Conservation (phyloP, 2,329 filamentous ascomycete species). For the Lojkania enalia region DNA sequence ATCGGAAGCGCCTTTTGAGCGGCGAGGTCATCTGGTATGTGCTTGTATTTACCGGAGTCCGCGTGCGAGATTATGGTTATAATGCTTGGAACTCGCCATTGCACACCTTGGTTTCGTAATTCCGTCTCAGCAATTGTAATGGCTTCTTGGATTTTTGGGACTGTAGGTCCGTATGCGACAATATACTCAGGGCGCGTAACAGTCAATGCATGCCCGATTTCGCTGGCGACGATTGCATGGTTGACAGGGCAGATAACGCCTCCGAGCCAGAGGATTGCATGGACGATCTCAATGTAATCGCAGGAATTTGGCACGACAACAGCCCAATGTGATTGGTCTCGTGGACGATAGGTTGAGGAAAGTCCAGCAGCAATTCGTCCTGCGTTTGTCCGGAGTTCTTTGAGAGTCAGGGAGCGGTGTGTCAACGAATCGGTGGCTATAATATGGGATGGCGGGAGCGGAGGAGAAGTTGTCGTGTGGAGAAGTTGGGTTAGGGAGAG, state of each 20-base stretch:
- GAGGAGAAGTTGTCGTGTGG: slow-evolving; percentile 37
- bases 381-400: slow-evolving; percentile 47
- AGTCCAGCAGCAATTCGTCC: slow-evolving; percentile 50
- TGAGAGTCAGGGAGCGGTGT: slow-evolving; percentile 51
- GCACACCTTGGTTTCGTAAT: slow-evolving; percentile 23
- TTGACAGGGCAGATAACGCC: slow-evolving; percentile 33
- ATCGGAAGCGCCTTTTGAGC: slow-evolving; percentile 8
- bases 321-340: slow-evolving; percentile 47
- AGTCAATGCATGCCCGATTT: slow-evolving; percentile 45
- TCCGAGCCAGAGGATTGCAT: slow-evolving; percentile 42
- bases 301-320: slow-evolving; percentile 53
- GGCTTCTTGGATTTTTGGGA: slow-evolving; percentile 16
- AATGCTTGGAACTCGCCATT: slow-evolving; percentile 42
- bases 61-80: slow-evolving; percentile 36
- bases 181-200: slow-evolving; percentile 50
- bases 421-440: slow-evolving; percentile 51
- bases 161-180: slow-evolving; percentile 43
- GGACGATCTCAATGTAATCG: slow-evolving; percentile 50
- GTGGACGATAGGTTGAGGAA: slow-evolving; percentile 33
- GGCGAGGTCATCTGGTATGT: slow-evolving; percentile 15
- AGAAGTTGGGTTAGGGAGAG: slow-evolving; percentile 52
- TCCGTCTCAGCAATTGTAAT: slow-evolving; percentile 14
- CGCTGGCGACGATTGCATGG: slow-evolving; percentile 23
- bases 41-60: slow-evolving; percentile 3
- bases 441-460: slow-evolving; percentile 48